Base-by-base conservation (phyloP, 2,329 filamentous ascomycete genomes). In the Westerdykella sp. region DNA sequence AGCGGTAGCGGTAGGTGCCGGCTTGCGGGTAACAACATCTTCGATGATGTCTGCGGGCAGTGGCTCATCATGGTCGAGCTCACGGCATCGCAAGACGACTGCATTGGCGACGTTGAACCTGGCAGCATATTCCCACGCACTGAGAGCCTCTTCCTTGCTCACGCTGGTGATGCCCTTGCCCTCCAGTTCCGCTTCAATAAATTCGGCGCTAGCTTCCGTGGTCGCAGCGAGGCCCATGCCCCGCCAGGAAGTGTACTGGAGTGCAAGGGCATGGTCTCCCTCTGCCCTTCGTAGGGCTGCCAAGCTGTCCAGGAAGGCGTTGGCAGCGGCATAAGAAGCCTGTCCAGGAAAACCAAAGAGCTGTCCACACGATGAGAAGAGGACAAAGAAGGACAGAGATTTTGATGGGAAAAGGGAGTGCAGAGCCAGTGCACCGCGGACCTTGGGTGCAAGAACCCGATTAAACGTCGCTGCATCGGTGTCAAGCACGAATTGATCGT, bases 121-220 rank as follows among this genome's bases (percentile, higher is more conserved):
- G 23, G 48, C 46, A 5, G 67, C 30, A 43, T 69, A 55, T 16
- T 64, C 52, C 67, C 69, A 71, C 5, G 69, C 69, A 2, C 47
- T 52, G 54, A 70, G 69, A 1, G 56, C 69, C 32, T 71, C 69
- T 2, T 66, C 57, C 13, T 46, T 49, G 1, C 57, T 63, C 18
- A 72, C 55, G 37, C 63, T 61, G 1, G 67, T 69, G 46, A 72
- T 67, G 4, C 68, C 69, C 47, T 64, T 66, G 41, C 46, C 54
- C 28, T 60, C 50, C 3, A 72, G 53, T 44, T 72, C 69, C 1
- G 61, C 60, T 10, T 53, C 51, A 30, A 72, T 53, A 45, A 67
- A 68, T 10, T 66, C 65, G 1, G 60, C 58, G 39, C 47, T 49
- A n/a, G 50, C 53, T 34, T 39, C 32, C 11, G 25, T 23, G 14